Base-by-base conservation (phyloP, 805 yeast species). In the Wickerhamomyces xylosicus region DNA sequence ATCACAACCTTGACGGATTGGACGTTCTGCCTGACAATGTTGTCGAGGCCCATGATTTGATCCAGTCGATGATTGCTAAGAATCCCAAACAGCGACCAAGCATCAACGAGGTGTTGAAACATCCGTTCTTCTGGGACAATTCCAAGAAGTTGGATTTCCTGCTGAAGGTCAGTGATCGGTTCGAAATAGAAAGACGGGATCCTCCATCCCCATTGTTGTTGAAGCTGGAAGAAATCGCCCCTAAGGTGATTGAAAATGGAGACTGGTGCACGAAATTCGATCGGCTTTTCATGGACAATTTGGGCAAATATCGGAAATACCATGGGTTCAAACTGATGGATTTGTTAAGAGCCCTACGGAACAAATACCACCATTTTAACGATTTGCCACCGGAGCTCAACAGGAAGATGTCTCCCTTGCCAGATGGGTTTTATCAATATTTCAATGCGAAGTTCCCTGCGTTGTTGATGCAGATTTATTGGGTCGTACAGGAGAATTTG, bases 351-450 rank as follows among this genome's bases (percentile, higher is more conserved):
- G 96, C 96, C 0, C 59, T 92, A 48, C 70, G 99, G 50, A 92
- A 92, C 63, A 92, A 92, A 58, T 81, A 85, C 53, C 97, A 92
- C 58, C 99, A 92, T 58, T 90, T 72, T 58, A 86, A 86, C 61
- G 98, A 92, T 57, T 62, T 89, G 54, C 95, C 96, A 1, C 68
- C 62, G 9, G 72, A 65, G 13, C 66, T 92, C 41, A 77, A 74
- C 38, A 56, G 54, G 14, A 67, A 73, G 37, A 81, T 92, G 74
- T 80, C 85, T 16, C 81, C 90, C 0, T 61, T 86, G 20, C 96
- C 97, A 0, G 75, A 76, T 37, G 96, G 95, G 0, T 92, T 85
- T 55, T 83, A 85, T 58, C 59, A 64, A 34, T 92, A 84, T 56
- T 92, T 86, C 59, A 74, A 76, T 34, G 52, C 57, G 21, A 72